Evolutionary conservation across 768 basidiomycete genomes (phyloP).

Genomic region (Panaeolus cyanescens): DNA sequence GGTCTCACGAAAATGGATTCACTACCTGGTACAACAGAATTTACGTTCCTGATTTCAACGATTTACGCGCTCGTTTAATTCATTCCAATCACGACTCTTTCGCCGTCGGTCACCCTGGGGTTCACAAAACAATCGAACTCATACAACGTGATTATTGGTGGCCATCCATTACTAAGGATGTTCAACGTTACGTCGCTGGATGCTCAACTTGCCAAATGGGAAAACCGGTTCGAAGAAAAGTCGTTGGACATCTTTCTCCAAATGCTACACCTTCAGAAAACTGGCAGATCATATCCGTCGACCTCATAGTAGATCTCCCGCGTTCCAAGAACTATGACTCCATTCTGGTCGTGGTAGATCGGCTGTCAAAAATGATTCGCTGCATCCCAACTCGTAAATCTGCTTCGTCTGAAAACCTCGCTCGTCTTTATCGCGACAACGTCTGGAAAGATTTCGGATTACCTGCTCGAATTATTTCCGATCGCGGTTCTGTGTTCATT

Average conservation of each 20-base stretch:
- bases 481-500: neutral
- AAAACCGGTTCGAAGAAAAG: constrained; percentile 29
- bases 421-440: neutral
- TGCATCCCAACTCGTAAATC: neutral
- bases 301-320: constrained; percentile 30
- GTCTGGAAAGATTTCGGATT: neutral
- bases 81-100: constrained; percentile 11
- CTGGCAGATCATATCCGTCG: constrained; percentile 38
- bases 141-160: constrained; percentile 28
- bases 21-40: neutral
- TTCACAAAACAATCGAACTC: constrained; percentile 27
- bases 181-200: constrained; percentile 20
- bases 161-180: constrained; percentile 15
- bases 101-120: constrained; percentile 33
- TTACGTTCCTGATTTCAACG: neutral
- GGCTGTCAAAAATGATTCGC: neutral
- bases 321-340: neutral
- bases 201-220: constrained; percentile 33
- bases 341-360: constrained; percentile 3
- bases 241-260: constrained; percentile 17
- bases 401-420: neutral
- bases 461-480: neutral
- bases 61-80: constrained; percentile 2
- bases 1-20: neutral
- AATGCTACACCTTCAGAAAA: constrained; percentile 11